Evolutionary conservation across 192 early-diverging fungal genomes (phyloP).

Genomic region (Podila horticola): DNA sequence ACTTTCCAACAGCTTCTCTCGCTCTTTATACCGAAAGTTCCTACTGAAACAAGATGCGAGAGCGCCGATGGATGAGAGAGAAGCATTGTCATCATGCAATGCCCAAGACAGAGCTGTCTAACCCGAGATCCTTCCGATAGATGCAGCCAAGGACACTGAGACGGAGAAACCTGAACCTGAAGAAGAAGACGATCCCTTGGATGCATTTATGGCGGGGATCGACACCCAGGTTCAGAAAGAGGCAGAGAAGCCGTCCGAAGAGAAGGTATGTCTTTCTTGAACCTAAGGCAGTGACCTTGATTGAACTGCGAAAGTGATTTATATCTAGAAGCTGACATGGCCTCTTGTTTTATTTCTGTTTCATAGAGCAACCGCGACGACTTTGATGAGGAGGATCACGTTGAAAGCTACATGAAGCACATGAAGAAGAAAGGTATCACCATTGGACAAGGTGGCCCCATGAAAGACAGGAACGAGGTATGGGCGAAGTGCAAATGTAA

Average conservation of each 20-base stretch:
- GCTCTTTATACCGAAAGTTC: not conserved
- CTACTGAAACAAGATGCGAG: not conserved
- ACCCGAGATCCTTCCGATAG: slow-evolving; percentile 25
- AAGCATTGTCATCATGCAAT: not conserved
- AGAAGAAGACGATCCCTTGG: slow-evolving; percentile 79
- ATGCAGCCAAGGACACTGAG: slow-evolving; percentile 32
- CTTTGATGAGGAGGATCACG: slow-evolving; percentile 79
- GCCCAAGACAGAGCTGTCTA: not conserved
- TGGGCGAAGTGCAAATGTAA: not conserved
- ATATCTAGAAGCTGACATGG: slow-evolving; percentile 1
- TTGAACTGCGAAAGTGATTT: not conserved
- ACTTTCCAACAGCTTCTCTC: not conserved
- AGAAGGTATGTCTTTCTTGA: slow-evolving; percentile 45
- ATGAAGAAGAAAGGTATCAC: slow-evolving; percentile 80
- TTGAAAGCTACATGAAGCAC: slow-evolving; percentile 79
- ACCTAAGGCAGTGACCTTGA: not conserved
- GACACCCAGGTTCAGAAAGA: slow-evolving; percentile 60
- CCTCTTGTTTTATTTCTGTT: not conserved
- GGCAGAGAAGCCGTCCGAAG: slow-evolving; percentile 57
- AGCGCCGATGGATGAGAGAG: not conserved
- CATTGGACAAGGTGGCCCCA: slow-evolving; percentile 66
- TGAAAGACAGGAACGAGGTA: slow-evolving; percentile 61
- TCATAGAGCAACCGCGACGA: slow-evolving; percentile 66
- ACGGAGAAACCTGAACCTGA: slow-evolving; percentile 48
- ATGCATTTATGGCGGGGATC: slow-evolving; percentile 87